phyloP scores from a whole-genome alignment of 2,329 filamentous ascomycete genomes.

The Curvularia eragrostidis region DNA sequence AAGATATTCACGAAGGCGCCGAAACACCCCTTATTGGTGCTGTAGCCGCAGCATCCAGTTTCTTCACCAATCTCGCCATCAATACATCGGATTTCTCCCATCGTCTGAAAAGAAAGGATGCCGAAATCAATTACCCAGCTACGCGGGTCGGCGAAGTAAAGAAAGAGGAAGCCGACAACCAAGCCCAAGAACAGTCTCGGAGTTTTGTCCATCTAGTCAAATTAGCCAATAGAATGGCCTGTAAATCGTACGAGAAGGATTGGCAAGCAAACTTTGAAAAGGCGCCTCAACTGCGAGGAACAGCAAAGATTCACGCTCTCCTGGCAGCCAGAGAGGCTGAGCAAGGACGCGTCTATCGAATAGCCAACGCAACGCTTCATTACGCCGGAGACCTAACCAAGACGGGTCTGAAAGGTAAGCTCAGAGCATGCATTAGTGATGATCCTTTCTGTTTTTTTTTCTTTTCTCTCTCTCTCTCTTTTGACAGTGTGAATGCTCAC shows the following conservation, averaged over 20 bases:
- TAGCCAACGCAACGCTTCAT: conserved; percentile 23
- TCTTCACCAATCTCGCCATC: conserved; percentile 17
- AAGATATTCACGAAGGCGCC: conserved; percentile 30
- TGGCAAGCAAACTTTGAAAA: conserved; percentile 15
- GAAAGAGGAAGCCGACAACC: neutral
- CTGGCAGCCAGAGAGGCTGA: conserved; percentile 15
- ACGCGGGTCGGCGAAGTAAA: neutral
- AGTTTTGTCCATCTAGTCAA: conserved; percentile 17
- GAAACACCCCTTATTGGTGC: conserved; percentile 21
- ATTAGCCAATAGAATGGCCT: conserved; percentile 27
- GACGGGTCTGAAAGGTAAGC: conserved; percentile 18
- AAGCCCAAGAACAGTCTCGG: neutral
- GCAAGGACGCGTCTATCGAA: conserved; percentile 21
- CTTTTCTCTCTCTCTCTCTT: too few relatives aligned
- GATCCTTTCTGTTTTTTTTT: accelerated
- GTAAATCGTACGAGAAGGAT: conserved; percentile 21
- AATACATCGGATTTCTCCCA: conserved; percentile 22
- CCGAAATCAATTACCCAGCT: neutral
- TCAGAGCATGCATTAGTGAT: neutral
- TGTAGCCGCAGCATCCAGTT: conserved; percentile 20
- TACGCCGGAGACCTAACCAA: conserved; percentile 22
- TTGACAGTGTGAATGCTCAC: too few relatives aligned
- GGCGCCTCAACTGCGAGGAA: neutral
- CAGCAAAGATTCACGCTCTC: conserved; percentile 9
- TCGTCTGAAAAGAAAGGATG: conserved; percentile 14